Evolutionary conservation across 495 filamentous ascomycete species (phyloP), one percentile per base, ranked within the genome.

Genomic region (Parathielavia appendiculata): DNA sequence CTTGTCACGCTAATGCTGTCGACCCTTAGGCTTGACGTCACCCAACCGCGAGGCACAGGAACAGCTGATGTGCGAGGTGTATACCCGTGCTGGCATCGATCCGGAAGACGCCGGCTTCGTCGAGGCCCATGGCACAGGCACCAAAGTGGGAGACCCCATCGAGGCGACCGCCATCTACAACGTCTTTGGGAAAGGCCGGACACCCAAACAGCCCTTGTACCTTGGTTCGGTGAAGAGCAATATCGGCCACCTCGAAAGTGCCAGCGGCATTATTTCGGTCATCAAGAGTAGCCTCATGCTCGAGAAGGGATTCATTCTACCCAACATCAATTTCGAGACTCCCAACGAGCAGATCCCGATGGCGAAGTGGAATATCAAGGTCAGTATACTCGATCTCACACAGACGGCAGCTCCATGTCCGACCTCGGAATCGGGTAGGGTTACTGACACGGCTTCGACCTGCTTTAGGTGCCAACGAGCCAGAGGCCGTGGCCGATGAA

Each of bases 171-270:
- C 84, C 2, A 81, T 85, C 53, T 72, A 71, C 57, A 75, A 72
- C 35, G 76, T 71, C 13, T 73, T 80, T 45, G 71, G 71, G 23
- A 58, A 56, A 22, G 66, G 69, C 41, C 66, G 76, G 19, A 66
- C 69, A 5, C 47, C 68, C 12, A 38, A 71, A 4, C 69, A 72
- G 7, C 75, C 79, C 6, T 63, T 83, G 5, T 75, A 73, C 52
- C 74, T 87, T 20, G 84, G 83, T 13, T 81, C 81, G 0, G 70
- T 81, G 1, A 86, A 87, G 63, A 76, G 79, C 0, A 84, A 84
- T 55, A 76, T 85, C 19, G 82, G 83, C 11, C 84, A 87, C 63
- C 59, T 78, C 3, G 84, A 86, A 63, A 80, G 75, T 12, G 75
- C 76, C 13, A 77, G 75, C 51, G 83, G 84, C 19, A 72, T 87